A percentile compares a stretch with the other conserved stretches of the same genome.
Evolutionary conservation across 345 rosid species (phyloP).

Genomic region (Aethionema arabicum): DNA sequence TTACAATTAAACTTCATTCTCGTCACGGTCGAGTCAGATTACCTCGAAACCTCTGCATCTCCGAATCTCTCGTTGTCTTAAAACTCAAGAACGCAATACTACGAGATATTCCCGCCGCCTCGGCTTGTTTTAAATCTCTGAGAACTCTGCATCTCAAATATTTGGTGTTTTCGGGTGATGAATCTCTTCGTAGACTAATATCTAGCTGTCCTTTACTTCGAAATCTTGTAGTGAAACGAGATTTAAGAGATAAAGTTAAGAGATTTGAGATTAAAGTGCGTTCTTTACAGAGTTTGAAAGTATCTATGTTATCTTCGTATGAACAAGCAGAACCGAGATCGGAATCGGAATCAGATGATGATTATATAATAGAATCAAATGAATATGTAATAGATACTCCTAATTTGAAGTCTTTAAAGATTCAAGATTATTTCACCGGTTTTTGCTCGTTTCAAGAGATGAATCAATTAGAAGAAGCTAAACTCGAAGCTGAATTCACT

Average conservation of each 20-base stretch:
- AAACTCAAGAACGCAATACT: slow-evolving; percentile 5
- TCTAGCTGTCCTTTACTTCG: slow-evolving; percentile 16
- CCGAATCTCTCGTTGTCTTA: slow-evolving; percentile 5
- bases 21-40: background rate
- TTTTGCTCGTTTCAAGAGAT: slow-evolving; percentile 2
- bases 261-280: background rate
- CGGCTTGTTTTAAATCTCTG: slow-evolving; percentile 14
- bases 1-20: background rate
- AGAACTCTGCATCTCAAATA: slow-evolving; percentile 11
- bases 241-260: background rate
- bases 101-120: background rate
- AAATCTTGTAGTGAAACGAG: slow-evolving; percentile 16
- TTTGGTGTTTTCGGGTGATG: slow-evolving; percentile 12
- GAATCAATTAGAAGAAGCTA: slow-evolving; percentile 16
- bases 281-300: slow-evolving; percentile 1
- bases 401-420: slow-evolving; percentile 9
- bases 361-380: background rate
- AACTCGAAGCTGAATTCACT: slow-evolving; percentile 6
- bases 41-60: background rate
- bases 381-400: slow-evolving; percentile 11
- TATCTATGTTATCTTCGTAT: background rate
- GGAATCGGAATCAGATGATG: too few species aligned
- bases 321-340: background rate
- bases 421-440: background rate
- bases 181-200: background rate